phyloP scores from a whole-genome alignment of 805 yeast genomes.

The Lachancea fermentati region DNA sequence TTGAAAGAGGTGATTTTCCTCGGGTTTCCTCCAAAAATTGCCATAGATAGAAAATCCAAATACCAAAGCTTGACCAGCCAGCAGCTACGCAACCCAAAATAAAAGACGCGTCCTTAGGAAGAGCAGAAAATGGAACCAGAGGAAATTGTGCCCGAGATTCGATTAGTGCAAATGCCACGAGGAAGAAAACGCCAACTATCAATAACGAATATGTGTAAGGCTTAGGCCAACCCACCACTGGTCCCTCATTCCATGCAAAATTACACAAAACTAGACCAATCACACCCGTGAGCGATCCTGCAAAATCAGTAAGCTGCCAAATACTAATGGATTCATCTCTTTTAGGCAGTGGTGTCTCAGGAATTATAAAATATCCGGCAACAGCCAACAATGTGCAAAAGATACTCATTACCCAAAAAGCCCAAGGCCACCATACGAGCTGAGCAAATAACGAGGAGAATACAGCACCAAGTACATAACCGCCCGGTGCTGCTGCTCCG shows the following conservation, averaged over 20 bases:
- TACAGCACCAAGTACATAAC: slow-evolving; percentile 51
- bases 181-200: slow-evolving; percentile 38
- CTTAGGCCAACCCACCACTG: slow-evolving; percentile 53
- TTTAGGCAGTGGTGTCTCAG: slow-evolving; percentile 20
- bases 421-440: slow-evolving; percentile 56
- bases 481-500: slow-evolving; percentile 60
- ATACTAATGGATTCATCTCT: slow-evolving; percentile 2
- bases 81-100: slow-evolving; percentile 43
- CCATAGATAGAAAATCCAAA: slow-evolving; percentile 55
- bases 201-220: slow-evolving; percentile 49
- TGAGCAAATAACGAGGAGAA: slow-evolving; percentile 44
- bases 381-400: slow-evolving; percentile 32
- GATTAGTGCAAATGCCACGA: slow-evolving; percentile 38
- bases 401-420: slow-evolving; percentile 45
- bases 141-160: slow-evolving; percentile 45
- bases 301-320: slow-evolving; percentile 31
- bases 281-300: slow-evolving; percentile 48
- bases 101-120: slow-evolving; percentile 39
- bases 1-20: slow-evolving; percentile 37
- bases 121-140: slow-evolving; percentile 41
- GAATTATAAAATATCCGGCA: slow-evolving; percentile 36
- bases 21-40: slow-evolving; percentile 41
- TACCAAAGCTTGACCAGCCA: slow-evolving; percentile 67
- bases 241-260: slow-evolving; percentile 64
- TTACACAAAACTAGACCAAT: slow-evolving; percentile 51